Evolutionary conservation across 257 asterid genomes (phyloP).

Genomic region (Leptodermis oblonga): DNA sequence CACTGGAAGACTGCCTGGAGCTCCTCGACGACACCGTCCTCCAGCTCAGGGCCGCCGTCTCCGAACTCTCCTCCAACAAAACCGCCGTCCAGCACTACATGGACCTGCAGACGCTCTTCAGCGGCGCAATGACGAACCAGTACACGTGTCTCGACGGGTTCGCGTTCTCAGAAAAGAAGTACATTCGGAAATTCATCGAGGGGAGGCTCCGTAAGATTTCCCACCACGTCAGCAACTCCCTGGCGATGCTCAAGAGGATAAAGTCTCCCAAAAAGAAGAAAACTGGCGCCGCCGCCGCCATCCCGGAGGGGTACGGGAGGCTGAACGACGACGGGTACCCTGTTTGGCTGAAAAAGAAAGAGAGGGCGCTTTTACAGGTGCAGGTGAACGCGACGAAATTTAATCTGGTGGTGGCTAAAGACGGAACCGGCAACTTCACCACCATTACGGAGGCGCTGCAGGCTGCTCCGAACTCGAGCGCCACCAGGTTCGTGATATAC

Average conservation of each 20-base stretch:
- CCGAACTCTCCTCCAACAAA: constrained; percentile 34
- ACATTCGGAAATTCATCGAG: constrained; percentile 50
- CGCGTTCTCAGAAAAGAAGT: constrained; percentile 44
- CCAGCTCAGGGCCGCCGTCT: constrained; percentile 37
- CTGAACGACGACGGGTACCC: constrained; percentile 48
- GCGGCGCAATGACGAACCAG: constrained; percentile 95
- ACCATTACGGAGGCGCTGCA: constrained; percentile 59
- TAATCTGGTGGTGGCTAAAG: constrained; percentile 64
- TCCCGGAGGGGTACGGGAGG: constrained; percentile 40
- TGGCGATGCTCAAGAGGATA: constrained; percentile 68
- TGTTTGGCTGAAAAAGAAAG: constrained; percentile 54
- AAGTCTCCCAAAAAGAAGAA: constrained; percentile 23
- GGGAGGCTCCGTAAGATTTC: constrained; percentile 52
- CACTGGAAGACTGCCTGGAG: constrained; percentile 78
- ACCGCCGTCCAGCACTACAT: constrained; percentile 38
- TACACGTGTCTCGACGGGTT: constrained; percentile 92
- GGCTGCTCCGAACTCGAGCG: constrained; percentile 76
- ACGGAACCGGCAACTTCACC: constrained; percentile 79
- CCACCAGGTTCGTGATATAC: constrained; percentile 67
- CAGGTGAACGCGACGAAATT: constrained; percentile 30
- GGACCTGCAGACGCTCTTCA: constrained; percentile 69
- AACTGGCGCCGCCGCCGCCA: constrained; percentile 2
- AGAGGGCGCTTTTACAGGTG: constrained; percentile 58
- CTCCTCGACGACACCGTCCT: constrained; percentile 50
- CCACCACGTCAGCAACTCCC: constrained; percentile 71